phyloP scores from a whole-genome alignment of 208 protist species.

The Cochliopodium minus region DNA sequence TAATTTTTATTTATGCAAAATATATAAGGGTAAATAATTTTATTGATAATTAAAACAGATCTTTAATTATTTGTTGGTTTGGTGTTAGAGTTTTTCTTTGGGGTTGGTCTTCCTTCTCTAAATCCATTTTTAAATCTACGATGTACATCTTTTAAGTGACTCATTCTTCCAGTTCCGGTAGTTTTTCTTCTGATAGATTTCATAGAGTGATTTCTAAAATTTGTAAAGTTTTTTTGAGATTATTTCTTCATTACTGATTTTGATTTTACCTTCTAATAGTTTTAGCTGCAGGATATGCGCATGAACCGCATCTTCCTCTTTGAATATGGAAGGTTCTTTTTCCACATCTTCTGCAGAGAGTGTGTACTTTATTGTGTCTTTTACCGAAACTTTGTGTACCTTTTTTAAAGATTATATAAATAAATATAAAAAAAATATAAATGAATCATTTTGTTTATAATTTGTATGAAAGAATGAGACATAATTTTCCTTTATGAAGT shows the following conservation, averaged over 20 bases:
- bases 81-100: neutral
- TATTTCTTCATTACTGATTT: too few species aligned
- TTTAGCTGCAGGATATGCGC: conserved; percentile 84
- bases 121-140: conserved; percentile 91
- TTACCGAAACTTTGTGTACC: conserved; percentile 58
- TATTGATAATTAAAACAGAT: too few species aligned
- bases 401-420: conserved; percentile 38
- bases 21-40: too few species aligned
- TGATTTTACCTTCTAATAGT: too few species aligned
- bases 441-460: neutral
- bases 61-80: too few species aligned
- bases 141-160: conserved; percentile 84
- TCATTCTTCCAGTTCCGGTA: conserved; percentile 91
- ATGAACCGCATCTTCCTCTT: conserved; percentile 88
- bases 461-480: too few species aligned
- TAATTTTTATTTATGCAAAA: too few species aligned
- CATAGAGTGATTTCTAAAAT: conserved; percentile 66
- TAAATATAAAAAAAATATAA: neutral
- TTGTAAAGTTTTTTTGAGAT: conserved; percentile 3
- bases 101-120: conserved; percentile 36
- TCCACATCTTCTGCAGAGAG: conserved; percentile 89
- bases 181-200: conserved; percentile 92
- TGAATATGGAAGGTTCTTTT: conserved; percentile 85
- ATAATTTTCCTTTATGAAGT: too few species aligned
- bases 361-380: conserved; percentile 78